A percentile compares a stretch with the other conserved stretches of the same genome.
Evolutionary conservation across 2,329 filamentous ascomycete genomes (phyloP).

Genomic region (Chrysoporthe cubensis): DNA sequence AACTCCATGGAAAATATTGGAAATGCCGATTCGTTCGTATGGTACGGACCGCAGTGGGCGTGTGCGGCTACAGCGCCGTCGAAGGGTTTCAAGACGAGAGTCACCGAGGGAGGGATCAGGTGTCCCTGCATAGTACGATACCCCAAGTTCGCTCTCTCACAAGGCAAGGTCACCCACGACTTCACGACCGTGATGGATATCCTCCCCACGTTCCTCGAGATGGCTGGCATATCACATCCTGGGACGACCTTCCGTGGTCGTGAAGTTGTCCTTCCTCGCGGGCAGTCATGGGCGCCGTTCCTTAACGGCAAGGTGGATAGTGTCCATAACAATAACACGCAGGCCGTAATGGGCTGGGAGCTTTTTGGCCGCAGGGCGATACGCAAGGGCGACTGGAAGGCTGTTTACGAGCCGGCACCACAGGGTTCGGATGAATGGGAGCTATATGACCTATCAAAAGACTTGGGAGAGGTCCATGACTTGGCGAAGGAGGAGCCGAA

Average conservation of each 20-base stretch:
- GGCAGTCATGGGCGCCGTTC: constrained; percentile 41
- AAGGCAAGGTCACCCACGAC: constrained; percentile 46
- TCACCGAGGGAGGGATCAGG: constrained; percentile 54
- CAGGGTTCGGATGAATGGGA: constrained; percentile 34
- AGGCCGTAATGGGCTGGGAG: constrained; percentile 40
- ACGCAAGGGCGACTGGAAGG: constrained; percentile 39
- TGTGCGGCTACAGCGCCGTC: constrained; percentile 36
- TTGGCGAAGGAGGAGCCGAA: constrained; percentile 30
- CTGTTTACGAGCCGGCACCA: constrained; percentile 34
- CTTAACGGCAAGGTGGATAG: constrained; percentile 24
- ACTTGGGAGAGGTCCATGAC: constrained; percentile 35
- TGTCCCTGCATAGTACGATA: constrained; percentile 51
- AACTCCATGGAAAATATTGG: constrained; percentile 60
- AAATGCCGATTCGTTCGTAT: constrained; percentile 56
- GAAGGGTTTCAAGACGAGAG: constrained; percentile 40
- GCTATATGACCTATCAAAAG: constrained; percentile 35
- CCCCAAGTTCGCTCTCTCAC: constrained; percentile 32
- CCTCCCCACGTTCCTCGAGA: constrained; percentile 51
- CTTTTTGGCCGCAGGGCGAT: constrained; percentile 40
- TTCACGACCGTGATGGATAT: constrained; percentile 60
- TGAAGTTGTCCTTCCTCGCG: constrained; percentile 39
- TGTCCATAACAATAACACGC: constrained; percentile 34
- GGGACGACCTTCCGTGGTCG: constrained; percentile 50
- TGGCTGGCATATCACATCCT: constrained; percentile 54
- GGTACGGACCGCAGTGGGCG: constrained; percentile 63